Evolutionary conservation across 805 yeast species (phyloP).

Genomic region (Cyberlindnera subsufficiens): DNA sequence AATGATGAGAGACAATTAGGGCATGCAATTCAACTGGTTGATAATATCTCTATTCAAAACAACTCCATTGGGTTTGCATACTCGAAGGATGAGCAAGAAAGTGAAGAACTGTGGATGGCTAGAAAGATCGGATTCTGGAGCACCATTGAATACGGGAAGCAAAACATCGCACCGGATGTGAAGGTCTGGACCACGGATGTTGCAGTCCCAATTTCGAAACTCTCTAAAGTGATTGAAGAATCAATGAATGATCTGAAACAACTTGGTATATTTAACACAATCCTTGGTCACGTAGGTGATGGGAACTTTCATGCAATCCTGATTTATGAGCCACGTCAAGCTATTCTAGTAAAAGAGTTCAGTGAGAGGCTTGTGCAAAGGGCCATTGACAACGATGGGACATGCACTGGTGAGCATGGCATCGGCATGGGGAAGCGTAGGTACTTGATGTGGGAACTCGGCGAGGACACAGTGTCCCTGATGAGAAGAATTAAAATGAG

Average conservation of each 20-base stretch:
- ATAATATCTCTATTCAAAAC: constrained; percentile 42
- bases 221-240: constrained; percentile 54
- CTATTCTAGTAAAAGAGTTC: constrained; percentile 39
- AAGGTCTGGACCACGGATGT: constrained; percentile 72
- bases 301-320: constrained; percentile 72
- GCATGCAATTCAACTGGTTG: constrained; percentile 39
- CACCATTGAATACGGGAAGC: constrained; percentile 56
- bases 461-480: constrained; percentile 53
- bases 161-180: constrained; percentile 37
- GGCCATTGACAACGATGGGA: constrained; percentile 68
- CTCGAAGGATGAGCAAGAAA: constrained; percentile 52
- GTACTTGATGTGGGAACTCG: constrained; percentile 55
- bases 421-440: constrained; percentile 70
- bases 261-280: constrained; percentile 47
- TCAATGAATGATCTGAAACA: constrained; percentile 52
- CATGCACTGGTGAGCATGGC: constrained; percentile 84
- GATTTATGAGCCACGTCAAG: constrained; percentile 47
- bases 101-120: constrained; percentile 64
- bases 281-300: constrained; percentile 78
- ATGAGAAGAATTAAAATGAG: constrained; percentile 72
- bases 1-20: constrained; percentile 30
- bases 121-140: constrained; percentile 65
- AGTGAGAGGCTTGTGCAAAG: constrained; percentile 54
- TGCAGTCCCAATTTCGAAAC: constrained; percentile 68
- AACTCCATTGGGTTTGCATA: constrained; percentile 48